Base-by-base conservation (phyloP, 345 rosid genomes). In the Bretschneidera sinensis region DNA sequence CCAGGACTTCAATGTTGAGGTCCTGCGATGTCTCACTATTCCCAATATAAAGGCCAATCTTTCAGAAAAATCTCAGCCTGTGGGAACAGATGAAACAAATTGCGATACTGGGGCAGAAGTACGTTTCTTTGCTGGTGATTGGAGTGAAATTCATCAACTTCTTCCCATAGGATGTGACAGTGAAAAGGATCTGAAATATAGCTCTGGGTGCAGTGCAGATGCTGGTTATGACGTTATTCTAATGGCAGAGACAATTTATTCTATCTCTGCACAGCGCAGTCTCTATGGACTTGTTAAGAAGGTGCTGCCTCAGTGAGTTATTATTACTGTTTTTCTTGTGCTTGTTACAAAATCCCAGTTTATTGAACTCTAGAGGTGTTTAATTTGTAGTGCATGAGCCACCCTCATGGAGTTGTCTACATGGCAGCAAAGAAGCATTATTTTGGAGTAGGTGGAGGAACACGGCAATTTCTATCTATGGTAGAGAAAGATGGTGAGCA, bases 391-490 rank as follows among this genome's bases (percentile, higher is more conserved):
- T 86, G 91, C 70, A 34, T 82, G 60, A 74, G 65, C 33, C 62
- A 25, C 59, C 84, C 90, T 45, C 61, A 69, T 71, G 99, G 97
- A 64, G 86, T 69, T 57, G 89, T 79, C 16, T 94, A 86, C 64
- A 64, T 92, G 84, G 85, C 99, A 55, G 97, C 92, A 57, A 94
- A 94, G 79, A 94, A 90, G 68, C 78, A 90, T 65, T 89, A 94
- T 77, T 90, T 90, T 47, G 99, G 99, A 20, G 99, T 94, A 47
- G 97, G 99, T 21, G 99, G 96, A 19, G 99, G 97, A 70, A 84
- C 99, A 15, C 68, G 89, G 39, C 89, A 78, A 62, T 94, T 94
- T 71, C 71, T 94, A 25, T 81, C 92, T 50, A 72, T 87, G 78
- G 75, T 89, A 53, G 92, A 84, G 64, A 83, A 86, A 71, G 89